phyloP scores from a whole-genome alignment of 768 basidiomycete genomes.

The Naganishia vaughanmartiniae region DNA sequence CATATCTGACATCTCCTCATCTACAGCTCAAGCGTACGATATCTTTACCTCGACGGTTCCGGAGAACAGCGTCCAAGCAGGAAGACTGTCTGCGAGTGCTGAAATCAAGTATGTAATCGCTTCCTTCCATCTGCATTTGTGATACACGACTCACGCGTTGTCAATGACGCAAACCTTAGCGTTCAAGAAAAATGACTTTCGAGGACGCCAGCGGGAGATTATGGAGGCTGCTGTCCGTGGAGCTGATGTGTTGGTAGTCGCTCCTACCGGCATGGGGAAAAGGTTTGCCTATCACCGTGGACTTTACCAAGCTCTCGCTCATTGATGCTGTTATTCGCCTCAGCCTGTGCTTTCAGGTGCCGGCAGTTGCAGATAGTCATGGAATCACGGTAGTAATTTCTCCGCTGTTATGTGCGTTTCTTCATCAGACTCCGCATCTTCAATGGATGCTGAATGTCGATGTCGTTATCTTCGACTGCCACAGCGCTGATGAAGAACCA shows the following conservation, averaged over 20 bases:
- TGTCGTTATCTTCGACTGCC: not conserved
- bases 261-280: conserved; percentile 51
- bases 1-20: not conserved
- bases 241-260: conserved; percentile 48
- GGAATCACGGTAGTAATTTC: conserved; percentile 51
- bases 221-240: conserved; percentile 44
- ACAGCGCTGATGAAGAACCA: conserved; percentile 50
- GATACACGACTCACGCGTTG: not conserved
- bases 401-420: conserved; percentile 43
- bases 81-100: conserved; percentile 41
- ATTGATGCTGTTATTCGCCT: conserved; percentile 3
- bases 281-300: conserved; percentile 36
- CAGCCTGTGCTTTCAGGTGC: conserved; percentile 50
- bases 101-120: conserved; percentile 39
- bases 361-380: conserved; percentile 43
- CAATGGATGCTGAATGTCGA: not conserved
- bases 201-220: conserved; percentile 46
- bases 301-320: not conserved
- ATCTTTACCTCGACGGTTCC: conserved; percentile 34
- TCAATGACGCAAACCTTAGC: conserved; percentile 32
- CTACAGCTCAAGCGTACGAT: conserved; percentile 27
- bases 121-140: not conserved
- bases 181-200: conserved; percentile 43
- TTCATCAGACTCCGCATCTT: not conserved
- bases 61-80: conserved; percentile 40